phyloP scores from a whole-genome alignment of 1,139 yeast genomes.

The Pichia sorboxylosa region DNA sequence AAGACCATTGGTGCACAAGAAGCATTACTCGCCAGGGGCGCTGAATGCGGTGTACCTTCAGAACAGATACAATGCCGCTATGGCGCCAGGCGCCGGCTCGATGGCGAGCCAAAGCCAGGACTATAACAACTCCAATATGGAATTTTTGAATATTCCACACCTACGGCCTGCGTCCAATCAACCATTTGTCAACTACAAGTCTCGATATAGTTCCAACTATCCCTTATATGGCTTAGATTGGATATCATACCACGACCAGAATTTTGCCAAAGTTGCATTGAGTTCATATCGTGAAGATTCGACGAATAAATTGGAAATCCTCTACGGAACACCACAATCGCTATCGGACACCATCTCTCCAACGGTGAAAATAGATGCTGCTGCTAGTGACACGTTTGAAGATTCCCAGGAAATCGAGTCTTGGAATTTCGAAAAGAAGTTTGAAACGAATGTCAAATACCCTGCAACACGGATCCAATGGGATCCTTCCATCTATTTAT shows the following conservation, averaged over 20 bases:
- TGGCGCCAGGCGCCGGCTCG: not conserved
- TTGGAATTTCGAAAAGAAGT: slow-evolving; percentile 35
- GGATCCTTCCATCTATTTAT: slow-evolving; percentile 41
- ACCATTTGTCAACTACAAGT: slow-evolving; percentile 25
- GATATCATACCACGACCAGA: slow-evolving; percentile 31
- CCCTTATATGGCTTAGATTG: slow-evolving; percentile 66
- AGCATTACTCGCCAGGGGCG: not conserved
- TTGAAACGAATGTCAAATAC: slow-evolving; percentile 47
- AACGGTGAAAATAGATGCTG: not conserved
- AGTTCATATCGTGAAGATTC: slow-evolving; percentile 64
- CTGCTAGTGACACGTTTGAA: not conserved
- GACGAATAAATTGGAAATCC: slow-evolving; percentile 40
- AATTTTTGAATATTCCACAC: not conserved
- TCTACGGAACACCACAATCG: slow-evolving; percentile 29
- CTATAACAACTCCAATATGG: not conserved
- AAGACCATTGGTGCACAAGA: slow-evolving; percentile 4
- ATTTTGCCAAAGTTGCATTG: slow-evolving; percentile 46
- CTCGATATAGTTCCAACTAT: slow-evolving; percentile 46
- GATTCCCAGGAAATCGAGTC: slow-evolving; percentile 16
- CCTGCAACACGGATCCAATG: slow-evolving; percentile 64
- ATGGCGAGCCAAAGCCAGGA: not conserved
- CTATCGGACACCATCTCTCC: slow-evolving; percentile 2
- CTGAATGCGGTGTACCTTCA: not conserved
- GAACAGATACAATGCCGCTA: not conserved
- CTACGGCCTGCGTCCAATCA: too few relatives aligned